Percentiles rank a stretch among this genome's conserved stretches.
These are phyloP conservation scores for barley (Hordeum vulgare) DNA, from an alignment of 176 grass and related monocot genomes.

Conservation along the genomic window DNA sequence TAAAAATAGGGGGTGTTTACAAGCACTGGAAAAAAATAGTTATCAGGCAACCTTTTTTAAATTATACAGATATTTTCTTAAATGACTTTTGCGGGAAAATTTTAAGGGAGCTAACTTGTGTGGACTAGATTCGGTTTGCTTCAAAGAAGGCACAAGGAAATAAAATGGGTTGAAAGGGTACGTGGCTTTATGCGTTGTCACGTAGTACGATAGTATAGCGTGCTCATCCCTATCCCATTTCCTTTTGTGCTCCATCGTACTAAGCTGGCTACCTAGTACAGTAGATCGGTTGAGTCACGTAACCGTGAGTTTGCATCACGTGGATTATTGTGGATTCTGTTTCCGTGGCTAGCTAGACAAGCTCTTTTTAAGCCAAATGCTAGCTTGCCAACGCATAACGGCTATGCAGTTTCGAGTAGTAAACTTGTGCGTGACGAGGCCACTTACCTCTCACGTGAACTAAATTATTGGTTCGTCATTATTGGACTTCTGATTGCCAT, in stretches of 20 bases:
- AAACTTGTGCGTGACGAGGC: neutral
- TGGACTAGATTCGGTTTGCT: neutral
- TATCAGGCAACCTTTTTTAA: too few species aligned
- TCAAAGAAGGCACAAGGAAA: neutral
- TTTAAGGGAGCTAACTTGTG: too few species aligned
- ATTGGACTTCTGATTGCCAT: neutral
- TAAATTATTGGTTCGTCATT: neutral
- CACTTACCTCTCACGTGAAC: neutral
- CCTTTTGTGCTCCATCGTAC: too few species aligned
- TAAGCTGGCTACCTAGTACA: too few species aligned
- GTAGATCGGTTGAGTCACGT: neutral
- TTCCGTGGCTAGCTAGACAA: neutral
- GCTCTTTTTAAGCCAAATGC: neutral
- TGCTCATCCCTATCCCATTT: neutral
- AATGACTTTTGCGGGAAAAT: too few species aligned
- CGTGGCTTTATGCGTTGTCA: neutral
- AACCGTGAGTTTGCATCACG: neutral
- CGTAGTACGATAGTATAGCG: neutral
- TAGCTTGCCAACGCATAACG: neutral
- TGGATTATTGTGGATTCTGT: neutral
- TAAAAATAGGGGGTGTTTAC: too few species aligned
- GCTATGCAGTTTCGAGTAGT: neutral
- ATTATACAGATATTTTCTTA: too few species aligned
- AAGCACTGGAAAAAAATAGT: too few species aligned
- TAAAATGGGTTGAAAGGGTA: neutral